Evolutionary conservation across 2,329 filamentous ascomycete species (phyloP).

Genomic region (Neonectria neomacrospora): DNA sequence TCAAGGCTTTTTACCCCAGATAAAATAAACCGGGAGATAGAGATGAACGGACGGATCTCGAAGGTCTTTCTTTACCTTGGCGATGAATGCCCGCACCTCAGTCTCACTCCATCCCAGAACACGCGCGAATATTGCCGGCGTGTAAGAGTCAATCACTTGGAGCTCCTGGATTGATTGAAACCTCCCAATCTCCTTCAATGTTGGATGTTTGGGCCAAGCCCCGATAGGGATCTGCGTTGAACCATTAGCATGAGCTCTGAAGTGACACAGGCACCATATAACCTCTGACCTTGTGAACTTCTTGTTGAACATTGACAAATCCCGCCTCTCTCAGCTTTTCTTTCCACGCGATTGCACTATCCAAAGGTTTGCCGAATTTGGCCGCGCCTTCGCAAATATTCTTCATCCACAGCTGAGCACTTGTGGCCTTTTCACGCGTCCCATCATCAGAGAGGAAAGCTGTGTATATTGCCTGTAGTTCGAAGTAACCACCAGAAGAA

Average conservation of each 20-base stretch:
- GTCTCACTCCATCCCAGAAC: neutral
- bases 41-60: neutral
- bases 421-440: neutral
- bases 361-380: constrained; percentile 23
- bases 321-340: constrained; percentile 10
- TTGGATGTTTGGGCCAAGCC: neutral
- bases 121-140: neutral
- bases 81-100: neutral
- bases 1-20: neutral
- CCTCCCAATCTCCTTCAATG: neutral
- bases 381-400: constrained; percentile 20
- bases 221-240: neutral
- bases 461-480: neutral
- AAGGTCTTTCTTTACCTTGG: neutral
- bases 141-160: neutral
- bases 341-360: constrained; percentile 7
- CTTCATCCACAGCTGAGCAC: constrained; percentile 18
- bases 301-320: constrained; percentile 12
- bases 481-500: neutral
- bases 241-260: neutral
- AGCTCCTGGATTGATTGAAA: neutral
- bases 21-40: neutral
- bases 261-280: neutral
- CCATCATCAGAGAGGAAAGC: neutral
- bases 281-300: constrained; percentile 10